Conservation (phyloP, 2,329 filamentous ascomycete genomes). For the Colletotrichum spinosum region DNA sequence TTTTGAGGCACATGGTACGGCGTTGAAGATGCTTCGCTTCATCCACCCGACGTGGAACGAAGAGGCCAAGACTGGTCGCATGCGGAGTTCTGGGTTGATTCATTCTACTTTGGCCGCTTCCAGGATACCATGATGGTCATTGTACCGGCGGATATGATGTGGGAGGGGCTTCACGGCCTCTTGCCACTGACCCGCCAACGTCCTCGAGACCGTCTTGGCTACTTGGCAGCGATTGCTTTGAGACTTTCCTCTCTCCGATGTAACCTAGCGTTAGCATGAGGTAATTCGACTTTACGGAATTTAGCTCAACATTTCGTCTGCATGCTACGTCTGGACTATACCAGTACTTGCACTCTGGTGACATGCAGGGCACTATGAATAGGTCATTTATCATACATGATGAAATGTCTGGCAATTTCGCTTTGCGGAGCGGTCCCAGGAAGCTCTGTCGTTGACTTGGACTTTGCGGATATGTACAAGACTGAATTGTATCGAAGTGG, state of each 20-base stretch:
- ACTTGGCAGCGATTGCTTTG: constrained; percentile 32
- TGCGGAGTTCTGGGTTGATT: constrained; percentile 34
- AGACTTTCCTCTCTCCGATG: constrained; percentile 11
- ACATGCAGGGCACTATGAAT: no score
- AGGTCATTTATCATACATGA: no score
- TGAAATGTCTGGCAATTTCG: no score
- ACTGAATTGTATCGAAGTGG: no score
- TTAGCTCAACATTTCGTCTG: no score
- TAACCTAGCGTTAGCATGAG: constrained; percentile 22
- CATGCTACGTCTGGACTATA: no score
- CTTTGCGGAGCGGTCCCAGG: no score
- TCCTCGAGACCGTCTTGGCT: constrained; percentile 15
- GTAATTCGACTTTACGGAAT: not conserved
- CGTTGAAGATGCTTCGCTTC: constrained; percentile 30
- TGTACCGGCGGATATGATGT: not conserved
- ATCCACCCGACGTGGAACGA: constrained; percentile 8
- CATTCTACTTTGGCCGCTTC: constrained; percentile 18
- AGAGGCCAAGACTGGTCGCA: constrained; percentile 26
- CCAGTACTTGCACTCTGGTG: no score
- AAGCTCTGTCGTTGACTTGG: no score
- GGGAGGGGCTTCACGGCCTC: not conserved
- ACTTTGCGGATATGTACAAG: no score
- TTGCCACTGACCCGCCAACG: not conserved
- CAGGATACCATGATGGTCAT: constrained; percentile 26
- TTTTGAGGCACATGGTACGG: constrained; percentile 31